Evolutionary conservation across 345 rosid genomes (phyloP).

Genomic region (Geranium rotundifolium): DNA sequence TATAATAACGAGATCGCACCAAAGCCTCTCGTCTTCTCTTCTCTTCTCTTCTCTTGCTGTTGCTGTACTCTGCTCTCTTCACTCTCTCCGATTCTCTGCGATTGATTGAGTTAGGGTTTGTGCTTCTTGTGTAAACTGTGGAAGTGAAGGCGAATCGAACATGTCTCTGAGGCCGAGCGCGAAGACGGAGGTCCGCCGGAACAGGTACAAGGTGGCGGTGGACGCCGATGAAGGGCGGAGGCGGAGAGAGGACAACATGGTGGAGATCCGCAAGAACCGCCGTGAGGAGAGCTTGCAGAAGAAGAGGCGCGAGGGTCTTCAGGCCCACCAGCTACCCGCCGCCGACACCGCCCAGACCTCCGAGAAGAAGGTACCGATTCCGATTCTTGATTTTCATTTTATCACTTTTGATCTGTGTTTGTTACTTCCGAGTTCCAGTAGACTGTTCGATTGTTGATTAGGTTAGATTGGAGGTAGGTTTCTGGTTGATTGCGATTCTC

Average conservation of each 20-base stretch:
- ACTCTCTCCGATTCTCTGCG: background rate
- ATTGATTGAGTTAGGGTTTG: background rate
- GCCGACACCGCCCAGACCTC: conserved; percentile 21
- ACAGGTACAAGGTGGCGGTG: conserved; percentile 74
- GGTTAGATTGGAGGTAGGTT: background rate
- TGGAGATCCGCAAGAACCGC: conserved; percentile 88
- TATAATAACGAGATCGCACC: background rate
- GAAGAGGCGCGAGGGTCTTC: conserved; percentile 88
- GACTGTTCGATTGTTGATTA: background rate
- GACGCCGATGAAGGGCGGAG: conserved; percentile 85
- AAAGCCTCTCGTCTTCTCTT: background rate
- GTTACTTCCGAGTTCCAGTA: background rate
- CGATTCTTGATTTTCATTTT: background rate
- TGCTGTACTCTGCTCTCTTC: too few species aligned
- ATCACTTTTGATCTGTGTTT: background rate
- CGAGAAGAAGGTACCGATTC: conserved; percentile 42
- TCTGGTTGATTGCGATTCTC: background rate
- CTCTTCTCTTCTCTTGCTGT: too few species aligned
- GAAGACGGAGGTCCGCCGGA: conserved; percentile 64
- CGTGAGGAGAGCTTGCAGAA: conserved; percentile 86
- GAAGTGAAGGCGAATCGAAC: background rate
- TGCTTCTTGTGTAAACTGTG: background rate
- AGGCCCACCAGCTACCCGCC: conserved; percentile 28
- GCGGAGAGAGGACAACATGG: conserved; percentile 89
- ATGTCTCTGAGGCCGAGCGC: conserved; percentile 79